These are phyloP conservation scores for Penicillium ochrochloron DNA, from an alignment of 495 filamentous ascomycete genomes.

Conservation along the genomic window DNA sequence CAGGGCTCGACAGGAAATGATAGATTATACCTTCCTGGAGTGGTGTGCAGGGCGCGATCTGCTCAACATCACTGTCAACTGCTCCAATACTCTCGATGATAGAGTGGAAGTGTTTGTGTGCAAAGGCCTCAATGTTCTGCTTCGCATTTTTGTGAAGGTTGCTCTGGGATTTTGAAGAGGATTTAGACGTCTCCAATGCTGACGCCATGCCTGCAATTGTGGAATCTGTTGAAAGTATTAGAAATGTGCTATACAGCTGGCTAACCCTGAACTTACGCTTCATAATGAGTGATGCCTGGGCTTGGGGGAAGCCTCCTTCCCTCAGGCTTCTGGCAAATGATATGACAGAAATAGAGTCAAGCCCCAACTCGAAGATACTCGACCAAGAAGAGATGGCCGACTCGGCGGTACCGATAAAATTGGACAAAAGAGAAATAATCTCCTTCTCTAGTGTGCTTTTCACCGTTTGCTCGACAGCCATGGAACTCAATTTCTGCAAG, in stretches of 20 bases:
- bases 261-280: constrained; percentile 45
- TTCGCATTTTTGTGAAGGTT: constrained; percentile 47
- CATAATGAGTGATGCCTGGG: constrained; percentile 67
- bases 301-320: constrained; percentile 56
- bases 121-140: constrained; percentile 61
- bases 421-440: constrained; percentile 57
- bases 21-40: constrained; percentile 82
- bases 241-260: not conserved
- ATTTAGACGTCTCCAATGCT: constrained; percentile 34
- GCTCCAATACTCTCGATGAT: constrained; percentile 53
- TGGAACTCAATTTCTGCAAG: constrained; percentile 57
- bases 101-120: constrained; percentile 54
- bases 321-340: constrained; percentile 61
- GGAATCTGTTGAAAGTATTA: constrained; percentile 48
- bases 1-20: constrained; percentile 58
- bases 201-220: constrained; percentile 52
- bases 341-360: constrained; percentile 82
- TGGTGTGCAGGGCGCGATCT: constrained; percentile 75
- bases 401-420: constrained; percentile 47
- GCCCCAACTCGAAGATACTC: constrained; percentile 79
- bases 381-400: constrained; percentile 55
- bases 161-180: constrained; percentile 21
- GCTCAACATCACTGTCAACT: constrained; percentile 57
- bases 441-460: constrained; percentile 43
- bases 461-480: constrained; percentile 36